Evolutionary conservation across 139 green algal species (phyloP).

Genomic region (Spirogloea muscicola): DNA sequence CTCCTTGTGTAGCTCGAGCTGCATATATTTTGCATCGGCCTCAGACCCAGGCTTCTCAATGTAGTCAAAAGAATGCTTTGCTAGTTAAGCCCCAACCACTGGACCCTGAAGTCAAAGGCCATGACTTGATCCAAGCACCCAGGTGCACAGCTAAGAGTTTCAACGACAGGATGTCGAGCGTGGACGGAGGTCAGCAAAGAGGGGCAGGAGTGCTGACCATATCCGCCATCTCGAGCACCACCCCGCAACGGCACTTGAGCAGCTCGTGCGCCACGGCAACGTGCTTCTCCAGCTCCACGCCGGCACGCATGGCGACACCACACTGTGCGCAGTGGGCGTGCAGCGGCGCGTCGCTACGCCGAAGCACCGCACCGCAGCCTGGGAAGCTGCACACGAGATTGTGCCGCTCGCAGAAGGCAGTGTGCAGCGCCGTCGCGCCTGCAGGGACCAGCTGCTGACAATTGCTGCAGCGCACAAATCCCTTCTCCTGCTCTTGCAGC

Average conservation of each 20-base stretch:
- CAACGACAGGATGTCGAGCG: no score
- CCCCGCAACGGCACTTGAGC: slow-evolving; percentile 34
- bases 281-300: slow-evolving; percentile 31
- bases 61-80: no score
- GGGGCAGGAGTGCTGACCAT: slow-evolving; percentile 8
- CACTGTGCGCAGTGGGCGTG: slow-evolving; percentile 42
- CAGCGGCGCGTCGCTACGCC: background rate
- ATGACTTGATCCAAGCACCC: no score
- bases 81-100: no score
- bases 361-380: slow-evolving; percentile 25
- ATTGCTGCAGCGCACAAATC: slow-evolving; percentile 21
- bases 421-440: slow-evolving; percentile 26
- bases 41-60: no score
- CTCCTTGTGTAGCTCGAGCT: no score
- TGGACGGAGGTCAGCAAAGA: background rate
- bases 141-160: no score
- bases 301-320: slow-evolving; percentile 14
- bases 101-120: no score
- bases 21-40: no score
- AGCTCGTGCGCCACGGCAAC: slow-evolving; percentile 9
- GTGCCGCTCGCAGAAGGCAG: slow-evolving; percentile 42
- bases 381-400: slow-evolving; percentile 34
- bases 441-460: slow-evolving; percentile 35
- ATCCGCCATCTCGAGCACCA: slow-evolving; percentile 28
- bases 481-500: background rate